Base-by-base conservation (phyloP, 805 yeast species). In the Nakazawaea laoshanensis region DNA sequence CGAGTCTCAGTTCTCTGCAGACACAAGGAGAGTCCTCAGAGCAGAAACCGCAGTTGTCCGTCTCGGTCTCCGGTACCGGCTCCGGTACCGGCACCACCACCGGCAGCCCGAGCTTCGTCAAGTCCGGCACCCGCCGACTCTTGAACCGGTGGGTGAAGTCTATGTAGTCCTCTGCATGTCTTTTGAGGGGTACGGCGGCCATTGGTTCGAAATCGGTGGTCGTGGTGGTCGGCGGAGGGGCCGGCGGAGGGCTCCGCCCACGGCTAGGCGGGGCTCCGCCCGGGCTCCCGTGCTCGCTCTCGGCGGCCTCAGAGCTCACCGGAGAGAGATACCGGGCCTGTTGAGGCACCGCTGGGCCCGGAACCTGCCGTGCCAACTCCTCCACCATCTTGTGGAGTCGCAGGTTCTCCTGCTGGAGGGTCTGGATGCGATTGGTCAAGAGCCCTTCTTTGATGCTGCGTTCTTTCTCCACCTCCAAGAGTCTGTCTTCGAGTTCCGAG, bases 1-100 rank as follows among this genome's bases (percentile, higher is more conserved):
- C 23, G 15, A 18, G 18, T 7, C 75, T 77, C 12, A 74, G 82
- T 44, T 86, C 96, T 18, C 89, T 73, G 52, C 96, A 89, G 2
- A 89, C 82, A 57, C 97, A 89, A 2, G 95, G 88, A 0, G 94
- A 77, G 44, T 77, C 92, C 44, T 84, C 95, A 0, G 94, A 74
- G 50, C 97, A 89, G 55, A 89, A 88, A 0, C 97, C 97, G 56
- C 97, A 89, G 38, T 81, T 74, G 43, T 83, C 94, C 39, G 17
- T 7, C 12, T n/a, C n/a, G 12, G 6, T 31, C 34, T 24, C 25
- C 34, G 19, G 21, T 27, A 5, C 2, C 27, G 16, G n/a, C 22
- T 22, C 10, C 23, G 11, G 23, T 40, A n/a, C n/a, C n/a, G n/a
- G n/a, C n/a, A n/a, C n/a, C n/a, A n/a, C n/a, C n/a, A n/a, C n/a